phyloP scores from a whole-genome alignment of 1,139 yeast genomes.

The Blastobotrys raffinosifermentans region DNA sequence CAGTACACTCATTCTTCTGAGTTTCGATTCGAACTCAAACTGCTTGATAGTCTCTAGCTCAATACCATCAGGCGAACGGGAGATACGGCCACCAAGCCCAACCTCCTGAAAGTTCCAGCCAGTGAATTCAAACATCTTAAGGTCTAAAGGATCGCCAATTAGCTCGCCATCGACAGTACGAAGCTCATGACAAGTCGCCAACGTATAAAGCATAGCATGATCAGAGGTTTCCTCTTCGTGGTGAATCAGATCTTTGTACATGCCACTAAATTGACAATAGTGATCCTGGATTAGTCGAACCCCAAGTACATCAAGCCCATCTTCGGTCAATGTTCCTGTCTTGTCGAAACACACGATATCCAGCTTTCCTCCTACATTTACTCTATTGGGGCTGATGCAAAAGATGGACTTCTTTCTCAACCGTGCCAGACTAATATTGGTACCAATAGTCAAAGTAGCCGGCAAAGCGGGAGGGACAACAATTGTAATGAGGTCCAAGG shows the following conservation, averaged over 20 bases:
- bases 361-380: conserved; percentile 89
- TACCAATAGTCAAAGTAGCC: conserved; percentile 93
- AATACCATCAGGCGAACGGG: conserved; percentile 38
- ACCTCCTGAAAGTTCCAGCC: conserved; percentile 71
- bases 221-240: conserved; percentile 3
- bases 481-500: conserved; percentile 87
- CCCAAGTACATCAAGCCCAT: conserved; percentile 89
- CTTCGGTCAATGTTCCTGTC: conserved; percentile 96
- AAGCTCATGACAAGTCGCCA: conserved; percentile 86
- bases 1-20: conserved; percentile 90
- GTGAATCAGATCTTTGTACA: conserved; percentile 8
- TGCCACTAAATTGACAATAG: conserved; percentile 38
- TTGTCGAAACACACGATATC: conserved; percentile 92
- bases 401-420: conserved; percentile 63
- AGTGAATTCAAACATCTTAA: conserved; percentile 88
- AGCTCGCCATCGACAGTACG: conserved; percentile 68
- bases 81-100: conserved; percentile 35
- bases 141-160: conserved; percentile 90
- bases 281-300: conserved; percentile 49
- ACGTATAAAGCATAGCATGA: conserved; percentile 33
- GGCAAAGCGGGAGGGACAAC: conserved; percentile 99
- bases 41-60: conserved; percentile 57
- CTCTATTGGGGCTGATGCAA: conserved; percentile 90
- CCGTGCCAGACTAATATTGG: conserved; percentile 81
- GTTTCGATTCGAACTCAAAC: conserved; percentile 76